Evolutionary conservation across 2,329 filamentous ascomycete genomes (phyloP).

Genomic region (Xylaria digitata): DNA sequence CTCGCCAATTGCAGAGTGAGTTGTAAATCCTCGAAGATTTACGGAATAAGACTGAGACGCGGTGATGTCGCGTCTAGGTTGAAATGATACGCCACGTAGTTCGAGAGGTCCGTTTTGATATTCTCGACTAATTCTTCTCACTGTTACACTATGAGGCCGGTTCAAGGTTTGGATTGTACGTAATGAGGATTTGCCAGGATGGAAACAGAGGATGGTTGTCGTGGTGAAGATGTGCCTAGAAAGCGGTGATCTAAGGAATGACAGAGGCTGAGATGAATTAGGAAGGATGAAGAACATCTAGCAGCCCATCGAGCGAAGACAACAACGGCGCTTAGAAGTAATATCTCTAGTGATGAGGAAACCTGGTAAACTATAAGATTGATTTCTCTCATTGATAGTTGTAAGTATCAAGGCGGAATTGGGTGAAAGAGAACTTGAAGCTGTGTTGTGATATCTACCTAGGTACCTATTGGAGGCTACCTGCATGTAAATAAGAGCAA

Average conservation of each 20-base stretch:
- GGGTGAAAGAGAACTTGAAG: conserved; percentile 1
- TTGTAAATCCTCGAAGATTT: conserved; percentile 3
- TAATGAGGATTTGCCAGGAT: neutral
- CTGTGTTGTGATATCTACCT: neutral
- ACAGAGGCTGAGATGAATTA: conserved; percentile 22
- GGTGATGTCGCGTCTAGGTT: neutral
- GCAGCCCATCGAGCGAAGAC: neutral
- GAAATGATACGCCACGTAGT: conserved; percentile 19
- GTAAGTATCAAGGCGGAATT: neutral
- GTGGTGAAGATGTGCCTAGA: conserved; percentile 2
- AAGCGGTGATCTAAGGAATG: conserved; percentile 38
- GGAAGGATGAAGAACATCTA: conserved; percentile 27
- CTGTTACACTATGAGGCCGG: neutral
- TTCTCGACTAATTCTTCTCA: neutral
- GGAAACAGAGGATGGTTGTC: conserved; percentile 4
- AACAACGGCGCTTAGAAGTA: conserved; percentile 10
- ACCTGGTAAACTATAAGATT: neutral
- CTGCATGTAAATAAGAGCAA: too few relatives aligned
- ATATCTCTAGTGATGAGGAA: neutral
- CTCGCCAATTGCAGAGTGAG: neutral
- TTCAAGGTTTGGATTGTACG: neutral
- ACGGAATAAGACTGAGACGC: conserved; percentile 8
- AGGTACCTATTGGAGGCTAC: neutral
- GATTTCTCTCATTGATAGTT: neutral
- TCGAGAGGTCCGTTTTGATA: neutral